These are phyloP conservation scores for Magnolia kwangsiensis DNA, from an alignment of 164 flowering plant species.

Conservation along the genomic window DNA sequence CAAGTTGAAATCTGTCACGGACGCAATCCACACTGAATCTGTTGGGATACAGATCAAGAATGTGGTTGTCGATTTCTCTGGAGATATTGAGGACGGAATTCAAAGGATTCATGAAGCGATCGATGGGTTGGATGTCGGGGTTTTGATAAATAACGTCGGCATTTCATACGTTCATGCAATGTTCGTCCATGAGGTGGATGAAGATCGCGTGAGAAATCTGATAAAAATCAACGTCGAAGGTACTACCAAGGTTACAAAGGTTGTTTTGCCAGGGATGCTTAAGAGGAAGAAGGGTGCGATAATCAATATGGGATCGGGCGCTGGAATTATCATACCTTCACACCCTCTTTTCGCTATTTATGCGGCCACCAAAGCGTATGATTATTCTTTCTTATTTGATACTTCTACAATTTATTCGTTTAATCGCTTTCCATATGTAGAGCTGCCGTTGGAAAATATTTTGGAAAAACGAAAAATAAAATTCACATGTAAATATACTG, in stretches of 20 bases:
- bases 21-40: constrained; percentile 40
- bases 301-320: constrained; percentile 85
- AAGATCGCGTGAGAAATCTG: constrained; percentile 51
- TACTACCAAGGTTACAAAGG: constrained; percentile 71
- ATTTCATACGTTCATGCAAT: constrained; percentile 70
- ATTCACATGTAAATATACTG: too few species aligned
- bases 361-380: constrained; percentile 91
- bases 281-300: constrained; percentile 85
- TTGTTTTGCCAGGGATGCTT: constrained; percentile 76
- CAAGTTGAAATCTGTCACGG: constrained; percentile 57
- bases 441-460: too few species aligned
- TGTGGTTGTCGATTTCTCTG: constrained; percentile 74
- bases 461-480: too few species aligned
- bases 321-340: constrained; percentile 72
- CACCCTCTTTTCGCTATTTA: constrained; percentile 85
- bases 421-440: too few species aligned
- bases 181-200: constrained; percentile 80
- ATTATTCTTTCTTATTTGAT: not conserved
- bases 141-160: constrained; percentile 83
- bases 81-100: constrained; percentile 62
- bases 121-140: constrained; percentile 75
- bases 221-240: constrained; percentile 77
- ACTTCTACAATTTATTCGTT: too few species aligned
- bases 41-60: constrained; percentile 49
- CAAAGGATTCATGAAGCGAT: constrained; percentile 45